Evolutionary conservation across 345 rosid genomes (phyloP).

Genomic region (Eucalyptus pauciflora): DNA sequence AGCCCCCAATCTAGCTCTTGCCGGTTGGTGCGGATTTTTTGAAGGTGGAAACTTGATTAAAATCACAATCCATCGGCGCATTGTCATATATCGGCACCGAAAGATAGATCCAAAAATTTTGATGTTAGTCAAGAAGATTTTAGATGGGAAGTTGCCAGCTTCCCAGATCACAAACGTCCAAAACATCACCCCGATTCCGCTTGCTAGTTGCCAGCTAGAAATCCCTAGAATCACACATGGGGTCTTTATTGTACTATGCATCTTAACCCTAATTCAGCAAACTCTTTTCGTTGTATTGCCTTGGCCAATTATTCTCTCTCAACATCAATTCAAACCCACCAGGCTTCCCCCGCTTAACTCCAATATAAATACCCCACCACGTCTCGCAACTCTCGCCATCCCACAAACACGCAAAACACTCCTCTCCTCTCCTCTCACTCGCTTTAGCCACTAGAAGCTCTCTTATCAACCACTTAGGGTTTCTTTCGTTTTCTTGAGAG

Average conservation of each 20-base stretch:
- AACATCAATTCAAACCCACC: background rate
- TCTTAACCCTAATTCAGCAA: background rate
- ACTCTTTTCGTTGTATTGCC: background rate
- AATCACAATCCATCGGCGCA: background rate
- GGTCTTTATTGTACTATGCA: background rate
- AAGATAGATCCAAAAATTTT: background rate
- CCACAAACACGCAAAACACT: background rate
- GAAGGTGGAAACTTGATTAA: background rate
- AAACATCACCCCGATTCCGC: background rate
- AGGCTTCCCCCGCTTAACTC: background rate
- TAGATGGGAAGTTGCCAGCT: background rate
- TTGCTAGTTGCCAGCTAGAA: background rate
- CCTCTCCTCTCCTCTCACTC: background rate
- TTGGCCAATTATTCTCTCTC: background rate
- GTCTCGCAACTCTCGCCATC: background rate
- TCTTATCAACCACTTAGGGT: background rate
- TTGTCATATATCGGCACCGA: background rate
- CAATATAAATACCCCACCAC: background rate
- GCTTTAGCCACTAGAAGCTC: background rate
- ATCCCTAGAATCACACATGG: background rate
- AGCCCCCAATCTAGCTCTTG: background rate
- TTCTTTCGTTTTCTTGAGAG: background rate
- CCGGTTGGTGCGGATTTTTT: background rate
- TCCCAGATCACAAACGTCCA: background rate
- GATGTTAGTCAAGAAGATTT: background rate